phyloP scores from a whole-genome alignment of 306 rosid species.

The Vigna hirtella region DNA sequence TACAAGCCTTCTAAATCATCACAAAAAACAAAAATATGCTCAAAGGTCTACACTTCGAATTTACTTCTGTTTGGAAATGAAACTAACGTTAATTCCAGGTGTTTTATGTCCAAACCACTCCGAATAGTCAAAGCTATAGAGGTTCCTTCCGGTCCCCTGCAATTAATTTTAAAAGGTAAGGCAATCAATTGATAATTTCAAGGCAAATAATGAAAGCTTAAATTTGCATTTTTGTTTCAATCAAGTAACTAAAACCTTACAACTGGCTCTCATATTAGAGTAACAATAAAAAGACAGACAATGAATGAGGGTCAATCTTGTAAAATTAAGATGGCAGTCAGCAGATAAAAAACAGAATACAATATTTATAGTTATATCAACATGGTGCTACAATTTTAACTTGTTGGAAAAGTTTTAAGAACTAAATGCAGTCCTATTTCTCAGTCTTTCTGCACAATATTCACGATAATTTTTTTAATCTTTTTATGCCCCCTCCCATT shows the following conservation, averaged over 20 bases:
- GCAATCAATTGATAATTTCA: slow-evolving; percentile 40
- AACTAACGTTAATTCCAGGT: slow-evolving; percentile 69
- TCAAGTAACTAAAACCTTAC: slow-evolving; percentile 21
- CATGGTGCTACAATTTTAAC: slow-evolving; percentile 10
- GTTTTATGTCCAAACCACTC: slow-evolving; percentile 79
- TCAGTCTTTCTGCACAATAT: slow-evolving; percentile 23
- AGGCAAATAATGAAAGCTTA: slow-evolving; percentile 30
- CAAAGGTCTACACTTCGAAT: slow-evolving; percentile 29
- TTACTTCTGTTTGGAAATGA: slow-evolving; percentile 5
- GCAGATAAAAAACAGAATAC: slow-evolving; percentile 21
- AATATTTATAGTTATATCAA: slow-evolving; percentile 32
- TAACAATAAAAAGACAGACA: slow-evolving; percentile 21
- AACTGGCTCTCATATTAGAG: slow-evolving; percentile 2
- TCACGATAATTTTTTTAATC: slow-evolving; percentile 24
- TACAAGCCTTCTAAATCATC: slow-evolving; percentile 21
- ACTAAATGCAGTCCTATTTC: slow-evolving; percentile 19
- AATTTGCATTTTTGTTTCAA: background rate
- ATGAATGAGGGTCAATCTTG: background rate
- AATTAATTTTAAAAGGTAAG: slow-evolving; percentile 49
- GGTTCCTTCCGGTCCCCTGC: slow-evolving; percentile 96
- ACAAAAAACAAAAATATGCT: slow-evolving; percentile 13
- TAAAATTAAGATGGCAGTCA: background rate
- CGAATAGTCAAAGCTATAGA: slow-evolving; percentile 76
- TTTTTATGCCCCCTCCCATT: slow-evolving; percentile 4
- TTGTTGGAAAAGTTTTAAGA: slow-evolving; percentile 33